A percentile compares a stretch with the other conserved stretches of the same genome.
phyloP scores from a whole-genome alignment of 345 rosid species.

The Rhodamnia argentea region DNA sequence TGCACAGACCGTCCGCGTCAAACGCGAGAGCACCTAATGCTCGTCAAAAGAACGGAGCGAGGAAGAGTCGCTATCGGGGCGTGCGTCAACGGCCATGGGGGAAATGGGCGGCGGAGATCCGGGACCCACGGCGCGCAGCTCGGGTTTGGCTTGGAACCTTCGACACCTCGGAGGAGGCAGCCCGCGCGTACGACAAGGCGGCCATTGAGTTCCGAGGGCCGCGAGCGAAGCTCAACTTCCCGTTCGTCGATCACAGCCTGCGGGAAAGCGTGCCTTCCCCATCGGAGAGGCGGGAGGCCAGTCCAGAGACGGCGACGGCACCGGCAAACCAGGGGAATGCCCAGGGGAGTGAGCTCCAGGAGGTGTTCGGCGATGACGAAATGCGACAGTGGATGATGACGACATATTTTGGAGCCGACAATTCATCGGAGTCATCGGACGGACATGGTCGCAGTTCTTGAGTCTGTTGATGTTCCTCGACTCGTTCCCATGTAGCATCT shows the following conservation, averaged over 20 bases:
- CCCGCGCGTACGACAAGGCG: conserved; percentile 87
- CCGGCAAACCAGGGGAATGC: not conserved
- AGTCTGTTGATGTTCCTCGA: not conserved
- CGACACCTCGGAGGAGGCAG: conserved; percentile 82
- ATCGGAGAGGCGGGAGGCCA: not conserved
- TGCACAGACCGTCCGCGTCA: not conserved
- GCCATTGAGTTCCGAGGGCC: conserved; percentile 40
- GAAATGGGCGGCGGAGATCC: conserved; percentile 93
- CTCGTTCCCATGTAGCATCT: not conserved
- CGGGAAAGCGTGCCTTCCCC: not conserved
- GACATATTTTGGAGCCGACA: conserved; percentile 41
- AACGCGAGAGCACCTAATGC: not conserved
- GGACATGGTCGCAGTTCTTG: not conserved
- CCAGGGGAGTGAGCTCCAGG: conserved; percentile 21
- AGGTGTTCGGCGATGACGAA: conserved; percentile 30
- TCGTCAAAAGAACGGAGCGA: conserved; percentile 3
- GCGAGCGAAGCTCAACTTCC: conserved; percentile 44
- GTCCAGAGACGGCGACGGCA: not conserved
- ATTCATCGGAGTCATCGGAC: conserved; percentile 51
- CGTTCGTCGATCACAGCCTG: conserved; percentile 30
- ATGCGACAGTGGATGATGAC: conserved; percentile 41
- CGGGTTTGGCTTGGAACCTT: conserved; percentile 97
- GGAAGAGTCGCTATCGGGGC: conserved; percentile 67
- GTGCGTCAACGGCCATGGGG: conserved; percentile 99
- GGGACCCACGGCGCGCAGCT: conserved; percentile 65